A percentile compares a stretch with the other conserved stretches of the same genome.
Conservation (phyloP, 2,329 filamentous ascomycete genomes). For the Pseudonectria buxi region DNA sequence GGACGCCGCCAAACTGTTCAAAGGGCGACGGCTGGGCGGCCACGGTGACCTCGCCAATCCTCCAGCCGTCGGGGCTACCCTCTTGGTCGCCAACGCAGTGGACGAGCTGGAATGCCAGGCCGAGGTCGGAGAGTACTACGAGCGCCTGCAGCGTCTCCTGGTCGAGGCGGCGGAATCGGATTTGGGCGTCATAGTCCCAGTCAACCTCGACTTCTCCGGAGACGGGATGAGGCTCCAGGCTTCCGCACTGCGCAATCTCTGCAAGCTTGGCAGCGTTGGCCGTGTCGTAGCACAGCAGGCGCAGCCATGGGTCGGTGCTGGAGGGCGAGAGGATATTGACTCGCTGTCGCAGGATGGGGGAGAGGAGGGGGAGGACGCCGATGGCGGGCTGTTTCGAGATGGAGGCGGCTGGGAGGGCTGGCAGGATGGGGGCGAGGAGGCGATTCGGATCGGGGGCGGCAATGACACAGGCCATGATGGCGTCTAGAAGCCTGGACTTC, state of each 20-base stretch:
- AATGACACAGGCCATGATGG: constrained; percentile 26
- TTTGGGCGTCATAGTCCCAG: constrained; percentile 56
- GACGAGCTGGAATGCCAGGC: constrained; percentile 58
- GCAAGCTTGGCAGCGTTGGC: constrained; percentile 50
- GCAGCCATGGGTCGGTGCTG: constrained; percentile 63
- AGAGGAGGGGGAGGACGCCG: constrained; percentile 52
- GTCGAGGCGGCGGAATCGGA: constrained; percentile 63
- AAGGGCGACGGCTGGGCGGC: constrained; percentile 53
- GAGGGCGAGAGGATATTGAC: constrained; percentile 57
- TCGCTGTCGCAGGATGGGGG: constrained; percentile 59
- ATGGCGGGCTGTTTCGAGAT: constrained; percentile 51
- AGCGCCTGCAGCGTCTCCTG: constrained; percentile 67
- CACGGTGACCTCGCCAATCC: constrained; percentile 61
- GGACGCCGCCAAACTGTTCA: constrained; percentile 41
- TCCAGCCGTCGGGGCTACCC: constrained; percentile 59
- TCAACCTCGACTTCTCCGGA: constrained; percentile 75
- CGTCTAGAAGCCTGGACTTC: neutral
- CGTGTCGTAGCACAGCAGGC: constrained; percentile 63
- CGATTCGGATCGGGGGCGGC: constrained; percentile 38
- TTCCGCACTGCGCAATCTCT: constrained; percentile 54
- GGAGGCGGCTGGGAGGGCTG: constrained; percentile 52
- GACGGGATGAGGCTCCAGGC: constrained; percentile 71
- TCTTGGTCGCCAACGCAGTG: constrained; percentile 62
- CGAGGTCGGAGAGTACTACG: constrained; percentile 54
- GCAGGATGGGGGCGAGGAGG: constrained; percentile 51